Percentiles rank a stretch among this genome's conserved stretches.
These are phyloP conservation scores for Oleoguttula mirabilis DNA, from an alignment of 495 filamentous ascomycete species.

Conservation along the genomic window DNA sequence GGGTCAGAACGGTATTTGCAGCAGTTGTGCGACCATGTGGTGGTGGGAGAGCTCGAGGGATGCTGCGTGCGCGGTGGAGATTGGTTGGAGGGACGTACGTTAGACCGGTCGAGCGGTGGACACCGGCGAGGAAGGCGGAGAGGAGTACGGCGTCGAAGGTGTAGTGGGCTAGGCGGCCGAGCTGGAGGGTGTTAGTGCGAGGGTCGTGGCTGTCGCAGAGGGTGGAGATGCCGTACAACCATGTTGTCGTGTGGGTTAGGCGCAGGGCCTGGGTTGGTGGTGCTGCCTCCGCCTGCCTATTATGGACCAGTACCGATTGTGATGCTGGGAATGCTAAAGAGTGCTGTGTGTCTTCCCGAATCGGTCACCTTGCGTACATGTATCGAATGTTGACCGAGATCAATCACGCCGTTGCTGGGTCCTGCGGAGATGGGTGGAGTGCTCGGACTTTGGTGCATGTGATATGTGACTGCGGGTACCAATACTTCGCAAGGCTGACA, in stretches of 20 bases:
- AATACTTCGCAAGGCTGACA: no score
- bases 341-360: no score
- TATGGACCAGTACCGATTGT: no score
- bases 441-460: no score
- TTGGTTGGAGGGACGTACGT: conserved; percentile 57
- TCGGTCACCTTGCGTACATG: no score
- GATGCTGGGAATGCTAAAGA: no score
- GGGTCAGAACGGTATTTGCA: conserved; percentile 11
- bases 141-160: conserved; percentile 81
- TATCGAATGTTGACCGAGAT: no score
- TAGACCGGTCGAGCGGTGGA: conserved; percentile 90
- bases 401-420: no score
- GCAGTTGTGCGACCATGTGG: neutral
- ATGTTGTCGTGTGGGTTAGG: no score
- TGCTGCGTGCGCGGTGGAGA: neutral
- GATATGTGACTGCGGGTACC: no score
- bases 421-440: no score
- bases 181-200: conserved; percentile 37
- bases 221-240: conserved; percentile 5
- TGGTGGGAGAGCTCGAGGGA: conserved; percentile 9
- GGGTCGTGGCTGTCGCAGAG: neutral
- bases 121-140: conserved; percentile 89
- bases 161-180: conserved; percentile 86
- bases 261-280: neutral
- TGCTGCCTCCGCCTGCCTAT: neutral